Base-by-base conservation (phyloP, 179 eudicot genomes). In the Beta macrorhiza region DNA sequence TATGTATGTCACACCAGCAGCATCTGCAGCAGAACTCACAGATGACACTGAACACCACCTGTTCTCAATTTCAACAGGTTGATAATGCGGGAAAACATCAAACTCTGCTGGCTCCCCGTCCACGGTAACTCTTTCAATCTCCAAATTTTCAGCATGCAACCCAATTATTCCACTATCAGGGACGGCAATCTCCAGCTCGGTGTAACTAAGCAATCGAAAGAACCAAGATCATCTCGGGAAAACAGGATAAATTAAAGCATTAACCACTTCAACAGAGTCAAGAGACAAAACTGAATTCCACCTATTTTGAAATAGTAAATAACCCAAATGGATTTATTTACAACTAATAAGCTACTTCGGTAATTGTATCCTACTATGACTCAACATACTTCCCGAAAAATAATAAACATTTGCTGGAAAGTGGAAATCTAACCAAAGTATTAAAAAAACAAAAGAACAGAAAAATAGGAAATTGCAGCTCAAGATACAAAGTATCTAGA, bases 1-100 rank as follows among this genome's bases (percentile, higher is more conserved):
- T 76, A 94, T 83, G 77, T 97, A 97, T 65, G 95, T 93, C 53
- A 97, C 92, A 7, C 95, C 98, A 55, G 98, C 98, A 62, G 99
- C 98, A 89, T 94, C 93, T n/a, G 99, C 99, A 81, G 99, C 99
- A 74, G 99, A 92, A 86, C 84, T 88, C 79, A 92, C 94, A 55
- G 99, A 92, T 58, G 99, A 97, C 58, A 97, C 97, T 32, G 95
- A 93, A 78, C 97, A 92, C 99, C 99, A 97, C 87, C 99, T 90
- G 76, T 90, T 90, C 82, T 90, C 93, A 78, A 87, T 95, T 70
- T 92, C 97, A 80, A 91, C 88, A 47, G 91, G 91, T 81, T 82
- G 91, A 85, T 87, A 94, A 82, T 92, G 99, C 1, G 98, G 99
- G 82, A 94, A 94, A 65, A 90, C 87, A 87, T 97, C 97, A 87